A percentile compares a stretch with the other conserved stretches of the same genome.
Evolutionary conservation across 768 basidiomycete genomes (phyloP).

Genomic region (Phaffia tasmanica): DNA sequence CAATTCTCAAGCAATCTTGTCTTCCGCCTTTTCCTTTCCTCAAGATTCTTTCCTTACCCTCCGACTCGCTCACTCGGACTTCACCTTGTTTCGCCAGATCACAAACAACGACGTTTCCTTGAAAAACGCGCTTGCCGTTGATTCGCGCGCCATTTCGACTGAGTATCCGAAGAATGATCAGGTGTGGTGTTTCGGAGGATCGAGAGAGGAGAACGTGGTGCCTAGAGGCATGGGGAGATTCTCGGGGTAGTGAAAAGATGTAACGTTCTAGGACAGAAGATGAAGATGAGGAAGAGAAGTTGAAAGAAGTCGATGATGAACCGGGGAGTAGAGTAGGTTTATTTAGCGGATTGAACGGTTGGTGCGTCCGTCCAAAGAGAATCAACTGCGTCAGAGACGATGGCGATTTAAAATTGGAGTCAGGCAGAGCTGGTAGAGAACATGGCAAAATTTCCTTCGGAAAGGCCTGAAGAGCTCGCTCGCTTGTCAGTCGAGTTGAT

Average conservation of each 20-base stretch:
- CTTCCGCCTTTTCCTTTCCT: background rate
- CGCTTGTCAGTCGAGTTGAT: too few species aligned
- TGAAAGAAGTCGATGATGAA: background rate
- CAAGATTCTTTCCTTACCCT: background rate
- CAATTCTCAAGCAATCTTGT: background rate
- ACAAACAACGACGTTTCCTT: slow-evolving; percentile 1
- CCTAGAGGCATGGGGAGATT: background rate
- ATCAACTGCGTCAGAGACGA: too few species aligned
- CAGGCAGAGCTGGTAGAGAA: too few species aligned
- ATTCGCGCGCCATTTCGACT: slow-evolving; percentile 22
- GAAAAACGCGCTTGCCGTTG: slow-evolving; percentile 10
- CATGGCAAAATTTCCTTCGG: too few species aligned
- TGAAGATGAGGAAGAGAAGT: slow-evolving; percentile 15
- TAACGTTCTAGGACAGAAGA: slow-evolving; percentile 10
- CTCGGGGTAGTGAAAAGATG: slow-evolving; percentile 14
- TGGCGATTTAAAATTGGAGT: too few species aligned
- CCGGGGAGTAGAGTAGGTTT: background rate
- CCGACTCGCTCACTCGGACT: background rate
- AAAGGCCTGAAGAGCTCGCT: too few species aligned
- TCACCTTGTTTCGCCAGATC: background rate
- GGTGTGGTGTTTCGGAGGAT: background rate
- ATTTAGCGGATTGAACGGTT: too few species aligned
- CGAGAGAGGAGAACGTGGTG: too few species aligned
- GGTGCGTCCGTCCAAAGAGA: too few species aligned
- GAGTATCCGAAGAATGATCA: slow-evolving; percentile 4